Conservation (phyloP, 257 asterid species). For the Knoxia roxburghii region DNA sequence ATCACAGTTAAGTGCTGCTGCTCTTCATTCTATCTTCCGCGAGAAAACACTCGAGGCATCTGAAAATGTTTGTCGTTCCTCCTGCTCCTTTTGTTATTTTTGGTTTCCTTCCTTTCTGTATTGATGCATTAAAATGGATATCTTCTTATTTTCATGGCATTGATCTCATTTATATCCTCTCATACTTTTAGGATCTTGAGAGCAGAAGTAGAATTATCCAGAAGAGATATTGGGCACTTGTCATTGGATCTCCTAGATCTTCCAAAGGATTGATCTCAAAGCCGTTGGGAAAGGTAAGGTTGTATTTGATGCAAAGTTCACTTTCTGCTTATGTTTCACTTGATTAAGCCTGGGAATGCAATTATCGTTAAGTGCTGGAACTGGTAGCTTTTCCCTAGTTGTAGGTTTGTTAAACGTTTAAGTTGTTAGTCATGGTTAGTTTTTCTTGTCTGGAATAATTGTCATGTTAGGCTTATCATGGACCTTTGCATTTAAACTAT, state of each 20-base stretch:
- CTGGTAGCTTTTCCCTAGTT: neutral
- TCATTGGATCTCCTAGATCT: constrained; percentile 85
- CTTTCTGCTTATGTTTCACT: neutral
- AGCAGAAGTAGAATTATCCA: constrained; percentile 41
- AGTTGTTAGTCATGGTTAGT: neutral
- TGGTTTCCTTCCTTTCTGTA: neutral
- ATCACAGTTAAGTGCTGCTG: constrained; percentile 70
- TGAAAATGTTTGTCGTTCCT: constrained; percentile 34
- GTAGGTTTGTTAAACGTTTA: neutral
- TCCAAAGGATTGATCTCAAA: constrained; percentile 56
- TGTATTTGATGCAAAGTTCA: neutral
- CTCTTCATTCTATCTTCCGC: constrained; percentile 83
- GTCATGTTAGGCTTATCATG: neutral
- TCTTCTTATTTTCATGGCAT: neutral
- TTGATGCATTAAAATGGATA: neutral
- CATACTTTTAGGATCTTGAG: constrained; percentile 37
- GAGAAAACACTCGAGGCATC: constrained; percentile 78
- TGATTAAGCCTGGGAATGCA: neutral
- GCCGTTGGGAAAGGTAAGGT: constrained; percentile 71
- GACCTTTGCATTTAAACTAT: neutral
- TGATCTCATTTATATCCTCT: constrained; percentile 7
- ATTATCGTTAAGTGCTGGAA: neutral
- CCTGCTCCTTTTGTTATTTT: neutral
- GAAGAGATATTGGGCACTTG: constrained; percentile 89
- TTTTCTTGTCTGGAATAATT: neutral